Percentiles rank a stretch among this genome's conserved stretches.
Evolutionary conservation across 2,329 filamentous ascomycete genomes (phyloP).

Genomic region (Aureobasidium zeae): DNA sequence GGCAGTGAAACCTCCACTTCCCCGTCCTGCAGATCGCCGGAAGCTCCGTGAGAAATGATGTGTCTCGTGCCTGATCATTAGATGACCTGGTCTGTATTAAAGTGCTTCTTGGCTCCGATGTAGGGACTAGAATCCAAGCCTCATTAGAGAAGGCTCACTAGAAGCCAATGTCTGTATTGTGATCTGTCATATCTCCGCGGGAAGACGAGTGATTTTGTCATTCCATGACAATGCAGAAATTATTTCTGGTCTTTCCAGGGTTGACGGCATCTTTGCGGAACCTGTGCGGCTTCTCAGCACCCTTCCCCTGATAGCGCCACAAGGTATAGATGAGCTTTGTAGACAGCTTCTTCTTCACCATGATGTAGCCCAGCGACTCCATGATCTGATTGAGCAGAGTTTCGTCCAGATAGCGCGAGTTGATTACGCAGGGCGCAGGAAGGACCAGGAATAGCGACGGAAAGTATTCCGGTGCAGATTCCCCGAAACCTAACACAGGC

Average conservation of each 20-base stretch:
- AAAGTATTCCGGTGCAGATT: slow-evolving; percentile 33
- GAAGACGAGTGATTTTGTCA: slow-evolving; percentile 21
- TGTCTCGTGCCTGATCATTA: too few relatives aligned
- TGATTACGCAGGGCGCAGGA: slow-evolving; percentile 76
- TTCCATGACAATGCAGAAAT: slow-evolving; percentile 71
- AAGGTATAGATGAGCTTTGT: slow-evolving; percentile 82
- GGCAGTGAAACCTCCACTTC: too few relatives aligned
- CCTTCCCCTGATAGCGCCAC: slow-evolving; percentile 49
- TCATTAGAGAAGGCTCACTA: too few relatives aligned
- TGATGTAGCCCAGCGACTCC: slow-evolving; percentile 61
- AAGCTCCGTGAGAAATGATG: too few relatives aligned
- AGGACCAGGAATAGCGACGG: slow-evolving; percentile 81
- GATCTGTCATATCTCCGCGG: neutral
- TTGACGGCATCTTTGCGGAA: slow-evolving; percentile 70
- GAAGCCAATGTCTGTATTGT: neutral
- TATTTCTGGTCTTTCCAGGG: slow-evolving; percentile 70
- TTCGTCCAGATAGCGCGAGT: slow-evolving; percentile 83
- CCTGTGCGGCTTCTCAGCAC: slow-evolving; percentile 23
- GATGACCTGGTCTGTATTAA: too few relatives aligned
- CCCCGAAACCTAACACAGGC: slow-evolving; percentile 13
- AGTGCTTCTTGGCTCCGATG: too few relatives aligned
- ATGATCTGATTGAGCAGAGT: slow-evolving; percentile 62
- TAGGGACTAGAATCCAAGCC: too few relatives aligned
- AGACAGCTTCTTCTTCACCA: slow-evolving; percentile 60
- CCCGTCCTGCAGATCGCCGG: too few relatives aligned